These are phyloP conservation scores for Cordyceps pruinosa DNA, from an alignment of 2,329 filamentous ascomycete genomes.

Conservation along the genomic window DNA sequence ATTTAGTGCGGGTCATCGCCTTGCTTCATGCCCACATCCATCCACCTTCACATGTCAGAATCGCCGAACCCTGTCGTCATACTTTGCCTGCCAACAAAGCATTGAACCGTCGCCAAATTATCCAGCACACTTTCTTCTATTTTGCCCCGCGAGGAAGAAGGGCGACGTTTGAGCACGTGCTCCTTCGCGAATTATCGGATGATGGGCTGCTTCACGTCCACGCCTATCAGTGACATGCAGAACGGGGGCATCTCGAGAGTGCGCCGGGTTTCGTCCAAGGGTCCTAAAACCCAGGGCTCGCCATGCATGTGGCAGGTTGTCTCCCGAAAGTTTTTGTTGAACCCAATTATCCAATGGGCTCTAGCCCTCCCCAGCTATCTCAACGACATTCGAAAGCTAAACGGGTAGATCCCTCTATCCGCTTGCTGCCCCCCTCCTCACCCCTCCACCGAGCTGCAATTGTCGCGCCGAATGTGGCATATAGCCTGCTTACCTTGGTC, in stretches of 20 bases:
- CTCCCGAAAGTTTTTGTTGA: background rate
- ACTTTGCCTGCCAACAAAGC: background rate
- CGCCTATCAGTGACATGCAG: background rate
- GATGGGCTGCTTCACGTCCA: background rate
- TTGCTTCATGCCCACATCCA: background rate
- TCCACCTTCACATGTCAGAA: constrained; percentile 9
- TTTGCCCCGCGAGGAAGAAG: background rate
- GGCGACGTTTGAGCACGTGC: background rate
- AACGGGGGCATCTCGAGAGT: background rate
- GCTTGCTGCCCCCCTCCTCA: background rate
- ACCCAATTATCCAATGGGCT: background rate
- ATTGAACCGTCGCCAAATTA: background rate
- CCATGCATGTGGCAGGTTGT: background rate
- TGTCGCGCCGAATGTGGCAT: background rate
- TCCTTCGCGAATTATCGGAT: background rate
- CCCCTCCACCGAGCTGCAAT: background rate
- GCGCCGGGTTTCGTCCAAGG: background rate
- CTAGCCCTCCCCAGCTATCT: background rate
- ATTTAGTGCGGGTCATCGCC: background rate
- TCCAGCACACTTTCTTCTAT: background rate
- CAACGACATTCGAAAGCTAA: background rate
- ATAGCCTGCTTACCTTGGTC: background rate
- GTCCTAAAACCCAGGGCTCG: background rate
- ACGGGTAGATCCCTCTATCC: background rate
- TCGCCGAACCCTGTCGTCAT: background rate